Percentiles rank a stretch among this genome's conserved stretches.
Conservation (phyloP, 768 basidiomycete genomes). For the Naematelia aurantialba region DNA sequence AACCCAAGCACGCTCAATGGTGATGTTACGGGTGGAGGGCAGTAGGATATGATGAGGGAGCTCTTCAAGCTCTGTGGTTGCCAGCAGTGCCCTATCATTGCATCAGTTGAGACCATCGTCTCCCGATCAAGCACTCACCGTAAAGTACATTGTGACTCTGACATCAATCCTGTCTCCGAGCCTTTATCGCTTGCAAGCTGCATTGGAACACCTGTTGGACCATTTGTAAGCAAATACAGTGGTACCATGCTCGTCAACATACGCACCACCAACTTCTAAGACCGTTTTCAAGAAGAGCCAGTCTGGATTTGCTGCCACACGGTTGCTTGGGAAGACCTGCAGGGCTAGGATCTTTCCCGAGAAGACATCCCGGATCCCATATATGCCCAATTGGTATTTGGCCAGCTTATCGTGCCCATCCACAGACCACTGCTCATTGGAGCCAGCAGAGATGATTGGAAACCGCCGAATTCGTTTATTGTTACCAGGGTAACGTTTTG, state of each 20-base stretch:
- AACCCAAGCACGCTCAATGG: conserved; percentile 9
- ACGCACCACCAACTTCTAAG: background rate
- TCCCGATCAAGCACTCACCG: background rate
- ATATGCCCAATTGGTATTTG: conserved; percentile 7
- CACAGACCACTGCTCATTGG: conserved; percentile 12
- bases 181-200: conserved; percentile 7
- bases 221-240: no score
- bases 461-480: background rate
- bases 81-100: background rate
- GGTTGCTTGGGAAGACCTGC: conserved; percentile 5
- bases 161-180: conserved; percentile 4
- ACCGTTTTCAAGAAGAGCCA: conserved; percentile 11
- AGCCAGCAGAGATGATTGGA: conserved; percentile 5
- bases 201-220: conserved; percentile 5
- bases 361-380: conserved; percentile 10
- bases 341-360: conserved; percentile 10
- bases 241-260: background rate
- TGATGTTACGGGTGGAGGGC: conserved; percentile 10
- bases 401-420: conserved; percentile 15
- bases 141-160: background rate
- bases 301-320: conserved; percentile 1
- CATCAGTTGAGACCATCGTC: background rate
- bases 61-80: background rate
- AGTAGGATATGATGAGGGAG: conserved; percentile 6
- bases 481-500: background rate